Evolutionary conservation across 2,329 filamentous ascomycete genomes (phyloP).

Genomic region (Penicillium sp.): DNA sequence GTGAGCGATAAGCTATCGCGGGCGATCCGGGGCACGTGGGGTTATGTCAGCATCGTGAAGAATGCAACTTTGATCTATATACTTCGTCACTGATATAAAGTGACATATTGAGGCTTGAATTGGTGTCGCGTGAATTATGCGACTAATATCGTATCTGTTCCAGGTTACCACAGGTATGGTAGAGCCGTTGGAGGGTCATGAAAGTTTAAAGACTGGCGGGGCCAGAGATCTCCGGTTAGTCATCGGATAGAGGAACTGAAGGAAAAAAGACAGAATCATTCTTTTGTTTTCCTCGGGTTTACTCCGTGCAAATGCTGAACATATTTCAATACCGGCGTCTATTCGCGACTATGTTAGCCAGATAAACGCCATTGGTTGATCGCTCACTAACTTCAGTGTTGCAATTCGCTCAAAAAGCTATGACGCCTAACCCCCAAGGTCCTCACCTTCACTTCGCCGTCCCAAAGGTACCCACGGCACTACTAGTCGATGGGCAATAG

Average conservation of each 20-base stretch:
- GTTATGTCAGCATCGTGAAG: conserved; percentile 2
- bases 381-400: conserved; percentile 13
- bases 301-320: neutral
- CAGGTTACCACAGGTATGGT: neutral
- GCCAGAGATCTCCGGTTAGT: conserved; percentile 7
- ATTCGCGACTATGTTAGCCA: neutral
- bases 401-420: conserved; percentile 17
- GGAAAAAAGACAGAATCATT: conserved; percentile 3
- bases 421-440: conserved; percentile 36
- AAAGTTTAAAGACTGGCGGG: neutral
- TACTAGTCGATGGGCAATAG: neutral
- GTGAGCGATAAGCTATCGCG: conserved; percentile 2
- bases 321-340: neutral
- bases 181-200: neutral
- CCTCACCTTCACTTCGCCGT: conserved; percentile 21
- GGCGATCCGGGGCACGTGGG: conserved; percentile 8
- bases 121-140: neutral
- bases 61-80: neutral
- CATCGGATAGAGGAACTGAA: conserved; percentile 1
- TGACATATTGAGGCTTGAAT: neutral
- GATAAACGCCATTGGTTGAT: conserved; percentile 2
- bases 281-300: neutral
- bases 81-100: neutral
- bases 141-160: neutral
- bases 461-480: conserved; percentile 12